Base-by-base conservation (phyloP, 164 flowering plant species). In the Vitis amurensis region DNA sequence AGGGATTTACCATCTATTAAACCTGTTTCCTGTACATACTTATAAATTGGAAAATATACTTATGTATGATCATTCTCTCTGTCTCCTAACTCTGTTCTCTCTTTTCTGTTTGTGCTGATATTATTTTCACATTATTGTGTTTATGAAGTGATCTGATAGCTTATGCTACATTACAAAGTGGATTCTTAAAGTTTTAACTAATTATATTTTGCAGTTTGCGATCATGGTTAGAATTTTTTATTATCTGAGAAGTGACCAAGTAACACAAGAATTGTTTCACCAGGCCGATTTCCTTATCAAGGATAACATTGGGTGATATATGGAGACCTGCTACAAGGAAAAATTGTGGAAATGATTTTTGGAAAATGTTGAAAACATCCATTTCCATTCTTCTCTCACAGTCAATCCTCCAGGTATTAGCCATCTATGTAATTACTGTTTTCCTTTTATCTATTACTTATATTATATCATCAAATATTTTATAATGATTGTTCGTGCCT, bases 301-400 rank as follows among this genome's bases (percentile, higher is more conserved):
- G 99, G 82, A 90, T 90, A 78, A 79, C 99, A 70, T 89, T 95
- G 57, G 78, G 83, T 80, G 99, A 95, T 78, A 83, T 95, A 68
- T 95, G 97, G 97, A 84, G 77, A 77, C 99, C 99, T 75, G 98
- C 96, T 64, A 69, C 85, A 59, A 79, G 73, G 64, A 89, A 86
- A 81, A 62, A 59, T 61, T 88, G 91, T 80, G 89, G 88, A 76
- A 89, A 87, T 78, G 77, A 88, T 79, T 3, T 80, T 23, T 87
- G 91, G 93, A 87, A 84, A 77, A 85, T 78, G 85, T 72, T 95
- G 65, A 89, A 82, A 80, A 83, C 86, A 68, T 81, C 92, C 12
- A 30, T 89, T 69, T 87, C 95, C 61, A 84, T 95, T 76, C 83
- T 92, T 77, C 79, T 90, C 68, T 92, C 98, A 37, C 77, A 71